Percentiles rank a stretch among this genome's conserved stretches.
Evolutionary conservation across 2,329 filamentous ascomycete species (phyloP).

Genomic region (Cephalotrichum gorgonifer): DNA sequence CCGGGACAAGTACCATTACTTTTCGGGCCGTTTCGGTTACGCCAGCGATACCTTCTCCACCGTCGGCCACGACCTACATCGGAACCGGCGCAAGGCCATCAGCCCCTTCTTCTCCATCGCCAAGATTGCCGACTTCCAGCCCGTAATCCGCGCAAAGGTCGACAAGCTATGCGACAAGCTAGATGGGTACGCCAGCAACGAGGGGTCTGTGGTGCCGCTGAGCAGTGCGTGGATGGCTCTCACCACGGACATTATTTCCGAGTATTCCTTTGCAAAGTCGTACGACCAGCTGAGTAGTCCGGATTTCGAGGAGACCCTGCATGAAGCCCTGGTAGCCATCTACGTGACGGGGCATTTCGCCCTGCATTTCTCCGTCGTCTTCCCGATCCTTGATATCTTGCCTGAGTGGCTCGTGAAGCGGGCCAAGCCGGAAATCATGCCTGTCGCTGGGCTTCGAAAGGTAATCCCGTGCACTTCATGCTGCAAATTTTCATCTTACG

Average conservation of each 20-base stretch:
- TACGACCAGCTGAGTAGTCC: slow-evolving; percentile 18
- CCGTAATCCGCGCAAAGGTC: slow-evolving; percentile 24
- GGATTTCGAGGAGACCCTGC: not conserved
- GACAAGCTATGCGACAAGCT: slow-evolving; percentile 21
- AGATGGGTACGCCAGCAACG: slow-evolving; percentile 14
- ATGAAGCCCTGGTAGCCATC: not conserved
- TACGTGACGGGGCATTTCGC: slow-evolving; percentile 1
- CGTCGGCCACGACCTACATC: slow-evolving; percentile 21
- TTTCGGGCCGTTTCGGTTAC: slow-evolving; percentile 6
- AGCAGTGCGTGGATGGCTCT: not conserved
- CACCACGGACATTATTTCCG: slow-evolving; percentile 24
- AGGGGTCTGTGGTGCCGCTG: not conserved
- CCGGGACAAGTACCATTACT: slow-evolving; percentile 6
- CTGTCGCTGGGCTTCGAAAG: not conserved
- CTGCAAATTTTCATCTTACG: not conserved
- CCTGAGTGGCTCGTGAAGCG: slow-evolving; percentile 15
- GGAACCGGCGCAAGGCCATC: slow-evolving; percentile 21
- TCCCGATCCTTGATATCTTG: slow-evolving; percentile 19
- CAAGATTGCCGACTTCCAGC: slow-evolving; percentile 25
- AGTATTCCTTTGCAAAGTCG: slow-evolving; percentile 24
- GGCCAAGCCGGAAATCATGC: not conserved
- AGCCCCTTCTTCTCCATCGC: slow-evolving; percentile 26
- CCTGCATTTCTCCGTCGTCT: slow-evolving; percentile 2
- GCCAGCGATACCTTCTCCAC: slow-evolving; percentile 18
- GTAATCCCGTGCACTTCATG: not conserved